These are phyloP conservation scores for Neonectria coccinea DNA, from an alignment of 2,329 filamentous ascomycete species.

Conservation along the genomic window DNA sequence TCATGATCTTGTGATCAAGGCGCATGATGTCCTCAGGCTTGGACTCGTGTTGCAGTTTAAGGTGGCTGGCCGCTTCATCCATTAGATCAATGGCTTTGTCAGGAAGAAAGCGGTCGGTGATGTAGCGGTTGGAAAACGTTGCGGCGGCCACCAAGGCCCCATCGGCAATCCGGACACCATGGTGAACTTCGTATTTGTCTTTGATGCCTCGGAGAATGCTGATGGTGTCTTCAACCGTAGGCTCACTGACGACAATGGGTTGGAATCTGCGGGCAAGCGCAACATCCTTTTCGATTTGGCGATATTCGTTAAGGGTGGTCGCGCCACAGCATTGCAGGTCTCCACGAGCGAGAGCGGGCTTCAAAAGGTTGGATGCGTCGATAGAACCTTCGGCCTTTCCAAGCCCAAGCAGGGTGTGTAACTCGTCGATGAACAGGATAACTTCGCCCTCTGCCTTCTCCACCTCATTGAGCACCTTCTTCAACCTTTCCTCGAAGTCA, in stretches of 20 bases:
- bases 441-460: constrained; percentile 89
- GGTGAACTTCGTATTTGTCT: constrained; percentile 96
- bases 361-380: constrained; percentile 93
- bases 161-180: constrained; percentile 95
- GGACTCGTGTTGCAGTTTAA: constrained; percentile 94
- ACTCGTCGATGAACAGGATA: constrained; percentile 94
- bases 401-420: constrained; percentile 90
- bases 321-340: constrained; percentile 96
- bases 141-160: constrained; percentile 91
- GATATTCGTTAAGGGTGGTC: constrained; percentile 92
- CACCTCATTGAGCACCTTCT: constrained; percentile 91
- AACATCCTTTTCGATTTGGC: constrained; percentile 94
- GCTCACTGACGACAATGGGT: constrained; percentile 92
- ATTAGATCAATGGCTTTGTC: constrained; percentile 98
- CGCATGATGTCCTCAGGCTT: constrained; percentile 95
- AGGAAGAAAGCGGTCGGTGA: constrained; percentile 93
- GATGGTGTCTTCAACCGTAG: constrained; percentile 90
- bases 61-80: constrained; percentile 91
- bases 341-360: constrained; percentile 91
- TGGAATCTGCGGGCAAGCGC: constrained; percentile 93
- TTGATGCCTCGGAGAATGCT: constrained; percentile 97
- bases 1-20: constrained; percentile 95
- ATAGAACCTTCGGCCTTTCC: constrained; percentile 97
- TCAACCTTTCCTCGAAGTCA: constrained; percentile 94
- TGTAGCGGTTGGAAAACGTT: constrained; percentile 93